Evolutionary conservation across 1,284 basidiomycete genomes (phyloP).

Genomic region (Phlebopus sp.): DNA sequence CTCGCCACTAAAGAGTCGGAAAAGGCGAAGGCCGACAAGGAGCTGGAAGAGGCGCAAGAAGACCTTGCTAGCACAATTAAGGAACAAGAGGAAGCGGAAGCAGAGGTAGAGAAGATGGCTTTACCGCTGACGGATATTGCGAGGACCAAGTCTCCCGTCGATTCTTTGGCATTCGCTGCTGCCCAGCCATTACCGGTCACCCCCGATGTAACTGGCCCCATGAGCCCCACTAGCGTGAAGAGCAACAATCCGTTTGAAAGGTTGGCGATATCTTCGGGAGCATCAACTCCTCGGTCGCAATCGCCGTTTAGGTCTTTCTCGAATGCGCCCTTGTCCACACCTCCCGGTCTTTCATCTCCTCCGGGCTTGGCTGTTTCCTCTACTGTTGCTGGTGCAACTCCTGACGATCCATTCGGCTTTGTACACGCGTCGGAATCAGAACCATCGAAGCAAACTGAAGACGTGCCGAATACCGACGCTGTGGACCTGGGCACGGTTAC

Average conservation of each 20-base stretch:
- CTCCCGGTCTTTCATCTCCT: conserved; percentile 29
- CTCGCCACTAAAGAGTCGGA: conserved; percentile 82
- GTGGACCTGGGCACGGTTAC: conserved; percentile 24
- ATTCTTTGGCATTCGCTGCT: conserved; percentile 61
- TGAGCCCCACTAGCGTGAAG: conserved; percentile 47
- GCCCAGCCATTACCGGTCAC: conserved; percentile 67
- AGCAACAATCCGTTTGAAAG: conserved; percentile 96
- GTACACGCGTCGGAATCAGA: conserved; percentile 39
- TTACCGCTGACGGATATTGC: conserved; percentile 10
- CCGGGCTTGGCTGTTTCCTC: conserved; percentile 18
- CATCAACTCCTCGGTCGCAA: conserved; percentile 48
- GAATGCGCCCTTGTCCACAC: conserved; percentile 34
- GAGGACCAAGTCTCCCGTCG: conserved; percentile 31
- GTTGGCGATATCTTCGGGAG: conserved; percentile 48
- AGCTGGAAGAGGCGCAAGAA: conserved; percentile 61
- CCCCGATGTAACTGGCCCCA: conserved; percentile 47
- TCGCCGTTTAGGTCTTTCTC: conserved; percentile 57
- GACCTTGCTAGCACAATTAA: conserved; percentile 53
- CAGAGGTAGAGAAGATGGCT: conserved; percentile 40
- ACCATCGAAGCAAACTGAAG: conserved; percentile 18
- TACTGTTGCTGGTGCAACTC: conserved; percentile 14
- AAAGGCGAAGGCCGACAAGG: conserved; percentile 67
- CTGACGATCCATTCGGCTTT: conserved; percentile 60
- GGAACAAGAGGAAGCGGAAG: conserved; percentile 59
- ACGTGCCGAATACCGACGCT: conserved; percentile 21